These are phyloP conservation scores for Metschnikowia matae DNA, from an alignment of 805 yeast species.

Conservation along the genomic window DNA sequence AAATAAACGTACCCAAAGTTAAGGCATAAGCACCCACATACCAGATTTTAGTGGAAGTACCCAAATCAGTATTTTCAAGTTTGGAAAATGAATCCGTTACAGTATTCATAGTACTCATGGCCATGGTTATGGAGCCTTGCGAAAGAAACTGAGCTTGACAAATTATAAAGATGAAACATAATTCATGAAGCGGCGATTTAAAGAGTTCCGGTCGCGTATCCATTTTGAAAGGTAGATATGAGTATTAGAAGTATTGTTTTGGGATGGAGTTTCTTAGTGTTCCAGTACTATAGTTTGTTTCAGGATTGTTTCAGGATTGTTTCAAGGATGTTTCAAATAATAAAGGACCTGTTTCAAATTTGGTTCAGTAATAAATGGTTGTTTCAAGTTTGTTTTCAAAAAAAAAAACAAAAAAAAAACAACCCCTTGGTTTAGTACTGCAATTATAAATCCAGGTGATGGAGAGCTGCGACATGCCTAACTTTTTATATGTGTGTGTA, in stretches of 20 bases:
- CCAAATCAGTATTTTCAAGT: slow-evolving; percentile 5
- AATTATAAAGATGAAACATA: slow-evolving; percentile 9
- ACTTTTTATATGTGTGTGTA: too few species aligned
- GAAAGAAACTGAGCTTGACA: slow-evolving; percentile 32
- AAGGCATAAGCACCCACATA: slow-evolving; percentile 67
- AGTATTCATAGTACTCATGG: slow-evolving; percentile 36
- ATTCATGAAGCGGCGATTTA: slow-evolving; percentile 11
- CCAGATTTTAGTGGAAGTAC: slow-evolving; percentile 34
- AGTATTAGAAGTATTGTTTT: background rate
- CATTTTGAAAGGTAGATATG: background rate
- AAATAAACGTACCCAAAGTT: slow-evolving; percentile 68
- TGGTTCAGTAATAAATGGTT: too few species aligned
- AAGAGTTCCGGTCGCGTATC: slow-evolving; percentile 12
- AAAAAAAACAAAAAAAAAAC: too few species aligned
- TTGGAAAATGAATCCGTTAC: slow-evolving; percentile 25
- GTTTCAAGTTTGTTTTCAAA: too few species aligned
- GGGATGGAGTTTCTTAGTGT: background rate
- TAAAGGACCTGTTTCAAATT: too few species aligned
- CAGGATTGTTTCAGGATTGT: too few species aligned
- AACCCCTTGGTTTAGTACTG: too few species aligned
- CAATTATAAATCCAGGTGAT: too few species aligned
- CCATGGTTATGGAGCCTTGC: slow-evolving; percentile 38
- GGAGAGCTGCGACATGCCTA: too few species aligned
- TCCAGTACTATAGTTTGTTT: too few species aligned
- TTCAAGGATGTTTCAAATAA: too few species aligned